These are phyloP conservation scores for Marasmius oreades DNA, from an alignment of 1,284 basidiomycete species.

Conservation along the genomic window DNA sequence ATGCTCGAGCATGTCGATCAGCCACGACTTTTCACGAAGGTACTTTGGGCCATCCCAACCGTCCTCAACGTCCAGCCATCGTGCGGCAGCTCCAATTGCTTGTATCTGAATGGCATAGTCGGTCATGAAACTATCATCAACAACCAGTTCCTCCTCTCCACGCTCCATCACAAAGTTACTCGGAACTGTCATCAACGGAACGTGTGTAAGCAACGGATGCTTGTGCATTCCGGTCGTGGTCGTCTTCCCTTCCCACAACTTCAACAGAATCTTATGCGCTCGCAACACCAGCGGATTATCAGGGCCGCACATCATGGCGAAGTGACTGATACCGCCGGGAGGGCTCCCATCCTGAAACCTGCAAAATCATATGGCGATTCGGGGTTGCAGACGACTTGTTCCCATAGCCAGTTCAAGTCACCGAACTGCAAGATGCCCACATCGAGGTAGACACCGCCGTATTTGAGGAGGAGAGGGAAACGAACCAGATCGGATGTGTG, in stretches of 20 bases:
- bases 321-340: neutral
- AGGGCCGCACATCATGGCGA: neutral
- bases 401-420: neutral
- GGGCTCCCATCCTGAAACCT: neutral
- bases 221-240: neutral
- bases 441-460: neutral
- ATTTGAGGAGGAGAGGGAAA: neutral
- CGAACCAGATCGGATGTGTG: neutral
- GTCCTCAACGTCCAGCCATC: no score
- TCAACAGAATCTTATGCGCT: neutral
- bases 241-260: neutral
- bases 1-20: no score
- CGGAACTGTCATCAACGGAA: neutral
- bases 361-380: neutral
- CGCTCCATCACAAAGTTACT: neutral
- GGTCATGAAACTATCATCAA: neutral
- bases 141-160: neutral
- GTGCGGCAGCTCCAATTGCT: no score
- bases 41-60: no score
- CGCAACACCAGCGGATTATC: neutral
- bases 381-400: neutral
- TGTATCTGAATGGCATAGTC: no score
- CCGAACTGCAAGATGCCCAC: neutral
- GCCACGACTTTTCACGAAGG: no score
- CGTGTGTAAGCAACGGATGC: neutral